Conservation (phyloP, 2,329 filamentous ascomycete species). For the Cladophialophora exuberans region DNA sequence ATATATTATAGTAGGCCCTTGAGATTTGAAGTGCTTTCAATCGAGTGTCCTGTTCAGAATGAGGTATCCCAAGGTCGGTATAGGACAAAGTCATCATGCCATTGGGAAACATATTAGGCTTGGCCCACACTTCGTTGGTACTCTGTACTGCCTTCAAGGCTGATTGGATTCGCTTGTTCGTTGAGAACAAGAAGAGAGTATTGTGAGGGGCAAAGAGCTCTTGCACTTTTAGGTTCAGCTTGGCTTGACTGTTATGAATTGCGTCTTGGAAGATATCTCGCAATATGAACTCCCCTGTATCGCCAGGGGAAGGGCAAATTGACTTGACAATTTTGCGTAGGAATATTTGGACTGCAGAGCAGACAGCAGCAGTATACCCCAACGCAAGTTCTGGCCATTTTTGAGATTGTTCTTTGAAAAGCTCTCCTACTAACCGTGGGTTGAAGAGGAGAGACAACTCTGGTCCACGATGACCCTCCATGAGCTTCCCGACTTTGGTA, state of each 20-base stretch:
- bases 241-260: conserved; percentile 24
- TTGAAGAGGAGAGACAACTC: conserved; percentile 22
- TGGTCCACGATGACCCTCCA: conserved; percentile 17
- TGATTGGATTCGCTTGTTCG: conserved; percentile 5
- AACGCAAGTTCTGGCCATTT: conserved; percentile 19
- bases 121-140: neutral
- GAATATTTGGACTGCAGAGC: conserved; percentile 26
- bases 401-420: conserved; percentile 28
- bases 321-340: conserved; percentile 29
- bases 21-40: conserved; percentile 33
- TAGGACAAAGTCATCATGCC: conserved; percentile 5
- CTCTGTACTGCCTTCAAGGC: conserved; percentile 1
- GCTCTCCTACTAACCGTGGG: conserved; percentile 19
- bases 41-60: conserved; percentile 18
- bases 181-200: conserved; percentile 23
- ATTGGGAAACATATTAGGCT: conserved; percentile 15
- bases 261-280: conserved; percentile 30
- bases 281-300: conserved; percentile 24
- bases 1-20: conserved; percentile 34
- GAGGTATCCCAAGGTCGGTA: neutral
- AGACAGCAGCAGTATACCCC: conserved; percentile 20
- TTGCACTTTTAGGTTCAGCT: conserved; percentile 30
- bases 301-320: conserved; percentile 9
- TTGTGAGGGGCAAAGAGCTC: conserved; percentile 33
- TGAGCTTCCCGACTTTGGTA: conserved; percentile 16